Conservation (phyloP, 257 asterid species). For the Ajuga chamaepitys region DNA sequence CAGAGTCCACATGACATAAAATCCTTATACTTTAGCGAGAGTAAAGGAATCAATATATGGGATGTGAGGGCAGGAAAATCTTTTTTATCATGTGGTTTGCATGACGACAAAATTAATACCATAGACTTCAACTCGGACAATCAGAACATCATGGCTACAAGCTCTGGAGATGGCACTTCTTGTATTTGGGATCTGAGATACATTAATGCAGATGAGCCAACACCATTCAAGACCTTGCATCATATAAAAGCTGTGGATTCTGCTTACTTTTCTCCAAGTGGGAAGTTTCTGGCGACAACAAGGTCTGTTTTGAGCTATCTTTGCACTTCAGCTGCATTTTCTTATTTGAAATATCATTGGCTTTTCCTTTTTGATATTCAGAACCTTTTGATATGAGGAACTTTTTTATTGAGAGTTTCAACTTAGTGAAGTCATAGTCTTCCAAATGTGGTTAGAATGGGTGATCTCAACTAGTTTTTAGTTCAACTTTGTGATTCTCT, state of each 20-base stretch:
- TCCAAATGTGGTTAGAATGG: not conserved
- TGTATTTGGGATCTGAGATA: constrained; percentile 89
- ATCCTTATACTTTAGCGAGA: constrained; percentile 62
- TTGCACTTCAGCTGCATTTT: too few species aligned
- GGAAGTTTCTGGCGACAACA: constrained; percentile 79
- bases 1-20: constrained; percentile 36
- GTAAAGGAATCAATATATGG: constrained; percentile 38
- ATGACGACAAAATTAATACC: constrained; percentile 61
- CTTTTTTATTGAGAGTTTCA: not conserved
- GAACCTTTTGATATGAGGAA: not conserved
- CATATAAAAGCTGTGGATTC: constrained; percentile 75
- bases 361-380: too few species aligned
- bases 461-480: not conserved
- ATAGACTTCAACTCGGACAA: constrained; percentile 60
- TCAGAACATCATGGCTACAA: constrained; percentile 60
- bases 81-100: constrained; percentile 40
- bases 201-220: constrained; percentile 27
- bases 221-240: constrained; percentile 36
- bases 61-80: constrained; percentile 70
- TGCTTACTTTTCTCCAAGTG: constrained; percentile 85
- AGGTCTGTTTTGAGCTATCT: constrained; percentile 45
- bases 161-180: constrained; percentile 78
- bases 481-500: not conserved
- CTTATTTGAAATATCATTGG: too few species aligned
- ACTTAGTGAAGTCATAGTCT: not conserved